Percentiles rank a stretch among this genome's conserved stretches.
Evolutionary conservation across 108 stramenopile species (phyloP).

Genomic region (Licmophora abbreviata): DNA sequence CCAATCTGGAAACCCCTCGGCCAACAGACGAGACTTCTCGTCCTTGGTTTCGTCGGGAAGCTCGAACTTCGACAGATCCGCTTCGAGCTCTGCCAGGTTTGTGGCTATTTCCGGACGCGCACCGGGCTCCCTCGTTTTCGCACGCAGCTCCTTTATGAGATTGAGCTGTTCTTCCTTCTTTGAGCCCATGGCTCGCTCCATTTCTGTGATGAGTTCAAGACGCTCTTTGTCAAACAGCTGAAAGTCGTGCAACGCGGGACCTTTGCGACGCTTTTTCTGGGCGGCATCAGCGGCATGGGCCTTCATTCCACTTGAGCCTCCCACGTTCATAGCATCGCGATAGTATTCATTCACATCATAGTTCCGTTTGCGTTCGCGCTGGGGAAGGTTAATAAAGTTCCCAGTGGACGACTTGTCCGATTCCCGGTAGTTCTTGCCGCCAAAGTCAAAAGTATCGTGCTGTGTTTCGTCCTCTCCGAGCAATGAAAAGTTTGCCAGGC

Average conservation of each 20-base stretch:
- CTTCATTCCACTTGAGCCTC: slow-evolving; percentile 52
- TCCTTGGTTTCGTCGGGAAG: slow-evolving; percentile 42
- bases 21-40: slow-evolving; percentile 63
- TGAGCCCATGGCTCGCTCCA: slow-evolving; percentile 65
- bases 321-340: slow-evolving; percentile 62
- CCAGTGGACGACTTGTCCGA: slow-evolving; percentile 50
- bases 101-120: slow-evolving; percentile 17
- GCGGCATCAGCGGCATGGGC: slow-evolving; percentile 67
- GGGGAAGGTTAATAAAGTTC: slow-evolving; percentile 90
- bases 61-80: slow-evolving; percentile 35
- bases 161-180: slow-evolving; percentile 62
- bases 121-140: slow-evolving; percentile 25
- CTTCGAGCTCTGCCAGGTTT: slow-evolving; percentile 58
- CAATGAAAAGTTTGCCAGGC: slow-evolving; percentile 88
- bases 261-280: slow-evolving; percentile 79
- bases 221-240: slow-evolving; percentile 87
- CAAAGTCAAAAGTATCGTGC: slow-evolving; percentile 82
- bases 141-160: slow-evolving; percentile 62
- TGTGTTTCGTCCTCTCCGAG: slow-evolving; percentile 74
- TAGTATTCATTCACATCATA: slow-evolving; percentile 95
- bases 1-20: slow-evolving; percentile 94
- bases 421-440: slow-evolving; percentile 85
- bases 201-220: slow-evolving; percentile 59
- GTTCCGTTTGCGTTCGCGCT: slow-evolving; percentile 94
- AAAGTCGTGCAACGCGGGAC: slow-evolving; percentile 87